phyloP scores from a whole-genome alignment of 192 early-diverging fungal genomes.

The Coemansia sp. region DNA sequence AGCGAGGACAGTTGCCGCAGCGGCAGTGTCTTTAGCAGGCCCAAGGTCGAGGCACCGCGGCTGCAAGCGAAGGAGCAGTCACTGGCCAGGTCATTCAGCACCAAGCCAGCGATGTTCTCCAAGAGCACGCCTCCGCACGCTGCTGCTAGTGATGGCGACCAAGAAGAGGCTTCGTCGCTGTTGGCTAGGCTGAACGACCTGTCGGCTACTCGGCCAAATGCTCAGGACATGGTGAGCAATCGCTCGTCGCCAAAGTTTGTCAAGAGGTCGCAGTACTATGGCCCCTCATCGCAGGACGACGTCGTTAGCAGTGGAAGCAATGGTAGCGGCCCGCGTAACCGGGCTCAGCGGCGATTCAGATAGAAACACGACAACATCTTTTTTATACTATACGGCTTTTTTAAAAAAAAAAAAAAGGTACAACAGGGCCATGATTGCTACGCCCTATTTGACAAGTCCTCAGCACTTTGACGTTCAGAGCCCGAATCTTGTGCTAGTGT shows the following conservation, averaged over 20 bases:
- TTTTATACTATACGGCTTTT: not conserved
- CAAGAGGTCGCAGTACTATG: slow-evolving; percentile 47
- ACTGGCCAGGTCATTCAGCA: not conserved
- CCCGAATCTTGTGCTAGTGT: too few species aligned
- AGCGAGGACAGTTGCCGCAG: slow-evolving; percentile 5
- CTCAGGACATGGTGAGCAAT: slow-evolving; percentile 49
- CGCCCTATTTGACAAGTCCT: not conserved
- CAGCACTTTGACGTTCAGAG: not conserved
- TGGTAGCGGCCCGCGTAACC: not conserved
- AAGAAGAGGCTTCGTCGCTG: slow-evolving; percentile 18
- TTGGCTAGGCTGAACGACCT: slow-evolving; percentile 24
- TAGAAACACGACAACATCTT: not conserved
- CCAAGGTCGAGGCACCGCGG: not conserved
- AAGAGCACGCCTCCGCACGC: not conserved
- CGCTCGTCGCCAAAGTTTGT: slow-evolving; percentile 44
- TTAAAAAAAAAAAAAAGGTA: not conserved
- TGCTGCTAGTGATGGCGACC: not conserved
- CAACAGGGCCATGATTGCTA: not conserved
- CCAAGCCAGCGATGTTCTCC: not conserved
- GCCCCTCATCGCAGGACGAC: slow-evolving; percentile 19
- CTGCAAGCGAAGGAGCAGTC: not conserved
- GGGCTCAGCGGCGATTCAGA: slow-evolving; percentile 15
- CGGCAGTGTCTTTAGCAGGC: not conserved
- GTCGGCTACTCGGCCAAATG: slow-evolving; percentile 22
- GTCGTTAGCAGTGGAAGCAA: not conserved